phyloP scores from a whole-genome alignment of 2,329 filamentous ascomycete species.

The Cordyceps pruinosa region DNA sequence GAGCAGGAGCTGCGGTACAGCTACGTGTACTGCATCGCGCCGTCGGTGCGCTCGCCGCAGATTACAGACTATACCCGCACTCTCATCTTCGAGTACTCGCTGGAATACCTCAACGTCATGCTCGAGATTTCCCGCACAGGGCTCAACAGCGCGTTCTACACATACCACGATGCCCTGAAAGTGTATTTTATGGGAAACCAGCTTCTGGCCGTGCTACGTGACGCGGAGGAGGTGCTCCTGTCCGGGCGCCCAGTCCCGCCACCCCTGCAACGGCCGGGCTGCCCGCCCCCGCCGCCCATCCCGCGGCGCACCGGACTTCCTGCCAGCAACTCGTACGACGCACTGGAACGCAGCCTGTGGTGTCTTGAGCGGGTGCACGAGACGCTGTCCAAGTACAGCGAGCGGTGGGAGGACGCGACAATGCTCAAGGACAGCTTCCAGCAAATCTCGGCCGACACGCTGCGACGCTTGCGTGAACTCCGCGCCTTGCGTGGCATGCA shows the following conservation, averaged over 20 bases:
- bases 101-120: slow-evolving; percentile 73
- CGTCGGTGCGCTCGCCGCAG: slow-evolving; percentile 64
- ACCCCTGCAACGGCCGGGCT: slow-evolving; percentile 39
- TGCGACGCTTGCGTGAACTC: slow-evolving; percentile 36
- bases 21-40: slow-evolving; percentile 81
- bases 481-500: slow-evolving; percentile 25
- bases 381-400: slow-evolving; percentile 49
- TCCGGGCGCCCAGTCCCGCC: slow-evolving; percentile 36
- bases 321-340: slow-evolving; percentile 36
- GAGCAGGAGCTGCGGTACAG: slow-evolving; percentile 86
- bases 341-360: slow-evolving; percentile 47
- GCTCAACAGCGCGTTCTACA: slow-evolving; percentile 61
- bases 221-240: slow-evolving; percentile 50
- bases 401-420: slow-evolving; percentile 52
- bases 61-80: slow-evolving; percentile 71
- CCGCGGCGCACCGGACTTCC: slow-evolving; percentile 35
- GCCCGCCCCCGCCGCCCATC: slow-evolving; percentile 45
- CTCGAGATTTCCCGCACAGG: slow-evolving; percentile 57
- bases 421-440: slow-evolving; percentile 49
- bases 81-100: slow-evolving; percentile 78
- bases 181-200: slow-evolving; percentile 69
- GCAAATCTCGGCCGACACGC: slow-evolving; percentile 37
- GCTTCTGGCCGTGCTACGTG: slow-evolving; percentile 53
- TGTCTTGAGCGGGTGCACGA: slow-evolving; percentile 48
- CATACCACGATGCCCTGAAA: slow-evolving; percentile 80